Conservation (phyloP, 768 basidiomycete genomes). For the Baorangia bicolor region DNA sequence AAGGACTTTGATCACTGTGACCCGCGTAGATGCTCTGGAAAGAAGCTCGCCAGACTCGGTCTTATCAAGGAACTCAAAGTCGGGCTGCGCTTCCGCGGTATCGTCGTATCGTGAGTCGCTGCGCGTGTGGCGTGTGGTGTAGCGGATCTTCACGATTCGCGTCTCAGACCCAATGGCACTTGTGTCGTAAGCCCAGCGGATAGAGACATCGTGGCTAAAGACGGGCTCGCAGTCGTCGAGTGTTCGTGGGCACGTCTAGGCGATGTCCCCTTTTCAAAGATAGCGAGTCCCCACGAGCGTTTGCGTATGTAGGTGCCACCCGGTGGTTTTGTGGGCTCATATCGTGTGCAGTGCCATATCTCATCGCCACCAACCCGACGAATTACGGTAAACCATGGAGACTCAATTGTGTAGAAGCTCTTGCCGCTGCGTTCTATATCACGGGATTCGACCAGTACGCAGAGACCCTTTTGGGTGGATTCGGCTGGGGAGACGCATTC, state of each 20-base stretch:
- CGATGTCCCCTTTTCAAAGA: constrained; percentile 93
- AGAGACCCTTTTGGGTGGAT: constrained; percentile 71
- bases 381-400: constrained; percentile 99
- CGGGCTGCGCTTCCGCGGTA: constrained; percentile 83
- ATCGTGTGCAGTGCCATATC: constrained; percentile 74
- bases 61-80: constrained; percentile 82
- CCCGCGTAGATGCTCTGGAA: constrained; percentile 82
- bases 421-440: constrained; percentile 94
- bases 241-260: constrained; percentile 97
- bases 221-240: constrained; percentile 94
- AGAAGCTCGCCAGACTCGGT: constrained; percentile 84
- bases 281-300: constrained; percentile 89
- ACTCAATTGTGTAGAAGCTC: constrained; percentile 90
- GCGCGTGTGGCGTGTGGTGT: neutral
- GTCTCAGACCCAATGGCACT: constrained; percentile 77
- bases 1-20: constrained; percentile 99
- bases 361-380: constrained; percentile 93
- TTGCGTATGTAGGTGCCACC: constrained; percentile 54
- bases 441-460: constrained; percentile 84
- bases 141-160: neutral
- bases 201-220: constrained; percentile 66
- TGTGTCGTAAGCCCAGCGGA: constrained; percentile 81
- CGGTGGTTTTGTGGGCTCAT: neutral
- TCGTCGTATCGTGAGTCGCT: constrained; percentile 85
- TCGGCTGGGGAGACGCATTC: constrained; percentile 92